These are phyloP conservation scores for Scheffersomyces lignosus DNA, from an alignment of 805 yeast species.

Conservation along the genomic window DNA sequence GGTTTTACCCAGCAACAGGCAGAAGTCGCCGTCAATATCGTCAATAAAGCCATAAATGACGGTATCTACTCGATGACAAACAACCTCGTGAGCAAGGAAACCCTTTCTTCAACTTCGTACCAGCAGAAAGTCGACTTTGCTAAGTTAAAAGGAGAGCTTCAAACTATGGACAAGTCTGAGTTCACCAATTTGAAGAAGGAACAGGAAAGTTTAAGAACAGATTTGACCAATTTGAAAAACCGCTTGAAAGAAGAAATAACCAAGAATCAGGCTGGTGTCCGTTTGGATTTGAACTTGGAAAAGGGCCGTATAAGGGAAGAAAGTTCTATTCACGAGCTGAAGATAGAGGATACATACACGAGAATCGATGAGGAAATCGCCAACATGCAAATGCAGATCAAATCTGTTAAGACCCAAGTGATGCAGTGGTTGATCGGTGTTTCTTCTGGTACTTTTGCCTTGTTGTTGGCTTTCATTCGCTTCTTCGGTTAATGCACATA, in stretches of 20 bases:
- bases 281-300: slow-evolving; percentile 87
- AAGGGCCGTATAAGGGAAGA: slow-evolving; percentile 96
- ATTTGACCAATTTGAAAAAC: slow-evolving; percentile 82
- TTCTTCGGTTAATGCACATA: slow-evolving; percentile 63
- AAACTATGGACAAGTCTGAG: slow-evolving; percentile 83
- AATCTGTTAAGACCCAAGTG: slow-evolving; percentile 92
- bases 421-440: slow-evolving; percentile 99
- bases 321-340: slow-evolving; percentile 85
- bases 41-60: slow-evolving; percentile 73
- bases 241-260: slow-evolving; percentile 88
- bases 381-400: slow-evolving; percentile 93
- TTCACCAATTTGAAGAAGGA: slow-evolving; percentile 80
- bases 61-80: slow-evolving; percentile 74
- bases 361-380: slow-evolving; percentile 94
- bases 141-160: slow-evolving; percentile 87
- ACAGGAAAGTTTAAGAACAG: slow-evolving; percentile 80
- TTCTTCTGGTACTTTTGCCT: slow-evolving; percentile 95
- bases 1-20: slow-evolving; percentile 73
- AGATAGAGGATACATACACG: slow-evolving; percentile 92
- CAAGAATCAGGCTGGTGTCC: slow-evolving; percentile 84
- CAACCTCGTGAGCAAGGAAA: slow-evolving; percentile 82
- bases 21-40: slow-evolving; percentile 71
- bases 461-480: slow-evolving; percentile 88
- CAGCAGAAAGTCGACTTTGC: slow-evolving; percentile 97
- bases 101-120: slow-evolving; percentile 79